phyloP scores from a whole-genome alignment of 306 rosid genomes.

The Castanopsis chinensis region DNA sequence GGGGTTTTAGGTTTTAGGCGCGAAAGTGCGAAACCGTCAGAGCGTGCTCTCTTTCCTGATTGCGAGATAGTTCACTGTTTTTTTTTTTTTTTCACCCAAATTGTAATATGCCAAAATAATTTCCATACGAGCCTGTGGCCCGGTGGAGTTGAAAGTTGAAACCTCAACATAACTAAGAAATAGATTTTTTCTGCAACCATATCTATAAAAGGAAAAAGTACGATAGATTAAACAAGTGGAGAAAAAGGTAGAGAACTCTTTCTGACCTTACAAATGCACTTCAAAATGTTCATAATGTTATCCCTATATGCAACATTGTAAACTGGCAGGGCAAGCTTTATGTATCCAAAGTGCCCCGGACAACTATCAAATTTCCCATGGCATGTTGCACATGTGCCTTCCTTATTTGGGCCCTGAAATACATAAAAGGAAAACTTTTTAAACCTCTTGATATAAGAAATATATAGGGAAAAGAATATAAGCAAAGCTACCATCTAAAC shows the following conservation, averaged over 20 bases:
- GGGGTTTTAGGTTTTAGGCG: too few relatives aligned
- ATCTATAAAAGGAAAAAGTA: neutral
- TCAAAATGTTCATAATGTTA: conserved; percentile 58
- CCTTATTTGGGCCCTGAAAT: conserved; percentile 73
- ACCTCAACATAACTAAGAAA: neutral
- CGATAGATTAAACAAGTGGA: neutral
- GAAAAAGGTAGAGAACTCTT: neutral
- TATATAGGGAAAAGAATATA: neutral
- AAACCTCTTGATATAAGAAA: conserved; percentile 6
- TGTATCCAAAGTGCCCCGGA: conserved; percentile 86
- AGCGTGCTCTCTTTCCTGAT: too few relatives aligned
- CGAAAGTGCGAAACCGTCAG: too few relatives aligned
- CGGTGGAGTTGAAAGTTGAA: too few relatives aligned
- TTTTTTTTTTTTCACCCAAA: too few relatives aligned
- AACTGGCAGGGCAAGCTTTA: conserved; percentile 72
- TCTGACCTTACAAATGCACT: conserved; percentile 90
- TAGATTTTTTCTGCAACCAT: neutral
- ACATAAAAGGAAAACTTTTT: conserved; percentile 1
- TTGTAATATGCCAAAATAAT: too few relatives aligned
- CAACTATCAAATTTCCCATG: conserved; percentile 53
- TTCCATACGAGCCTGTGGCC: too few relatives aligned
- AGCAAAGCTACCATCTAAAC: conserved; percentile 7
- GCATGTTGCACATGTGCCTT: conserved; percentile 64
- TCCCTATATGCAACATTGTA: conserved; percentile 64
- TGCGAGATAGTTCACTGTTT: too few relatives aligned